Percentiles rank a stretch among this genome's conserved stretches.
Evolutionary conservation across 1,284 basidiomycete species (phyloP).

Genomic region (Pseudozyma sp.): DNA sequence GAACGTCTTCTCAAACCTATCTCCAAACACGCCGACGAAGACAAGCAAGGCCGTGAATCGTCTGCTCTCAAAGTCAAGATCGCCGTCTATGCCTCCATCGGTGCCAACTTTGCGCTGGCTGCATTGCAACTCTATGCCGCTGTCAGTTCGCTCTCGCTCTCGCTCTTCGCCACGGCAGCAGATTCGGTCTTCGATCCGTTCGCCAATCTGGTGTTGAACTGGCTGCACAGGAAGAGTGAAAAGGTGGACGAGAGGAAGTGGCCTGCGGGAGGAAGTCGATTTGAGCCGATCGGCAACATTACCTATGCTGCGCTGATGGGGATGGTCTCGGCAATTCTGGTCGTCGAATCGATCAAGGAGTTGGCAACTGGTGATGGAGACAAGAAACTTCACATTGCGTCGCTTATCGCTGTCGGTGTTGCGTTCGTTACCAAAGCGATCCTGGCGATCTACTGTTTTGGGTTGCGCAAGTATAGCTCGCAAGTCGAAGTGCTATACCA

Average conservation of each 20-base stretch:
- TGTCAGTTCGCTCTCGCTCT: conserved; percentile 83
- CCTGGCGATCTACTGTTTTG: conserved; percentile 87
- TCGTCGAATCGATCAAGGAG: conserved; percentile 83
- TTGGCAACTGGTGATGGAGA: conserved; percentile 76
- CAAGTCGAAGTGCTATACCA: conserved; percentile 95
- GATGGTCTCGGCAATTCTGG: conserved; percentile 84
- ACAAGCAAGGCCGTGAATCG: conserved; percentile 76
- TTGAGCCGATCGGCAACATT: conserved; percentile 83
- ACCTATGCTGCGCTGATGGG: conserved; percentile 76
- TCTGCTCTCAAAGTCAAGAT: conserved; percentile 76
- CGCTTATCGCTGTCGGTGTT: conserved; percentile 82
- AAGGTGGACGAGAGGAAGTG: conserved; percentile 83
- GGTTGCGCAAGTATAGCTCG: conserved; percentile 81
- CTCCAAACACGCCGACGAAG: conserved; percentile 83
- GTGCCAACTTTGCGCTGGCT: conserved; percentile 75
- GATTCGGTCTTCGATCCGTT: conserved; percentile 90
- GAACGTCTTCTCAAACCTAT: conserved; percentile 85
- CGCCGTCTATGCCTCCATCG: conserved; percentile 84
- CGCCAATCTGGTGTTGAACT: conserved; percentile 86
- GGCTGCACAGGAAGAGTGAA: conserved; percentile 81
- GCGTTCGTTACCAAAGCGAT: conserved; percentile 87
- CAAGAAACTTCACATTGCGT: conserved; percentile 81
- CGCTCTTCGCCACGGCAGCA: conserved; percentile 87
- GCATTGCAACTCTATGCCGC: conserved; percentile 78
- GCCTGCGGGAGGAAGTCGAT: conserved; percentile 89